phyloP scores from a whole-genome alignment of 2,329 filamentous ascomycete species.

The Talaromyces sp. region DNA sequence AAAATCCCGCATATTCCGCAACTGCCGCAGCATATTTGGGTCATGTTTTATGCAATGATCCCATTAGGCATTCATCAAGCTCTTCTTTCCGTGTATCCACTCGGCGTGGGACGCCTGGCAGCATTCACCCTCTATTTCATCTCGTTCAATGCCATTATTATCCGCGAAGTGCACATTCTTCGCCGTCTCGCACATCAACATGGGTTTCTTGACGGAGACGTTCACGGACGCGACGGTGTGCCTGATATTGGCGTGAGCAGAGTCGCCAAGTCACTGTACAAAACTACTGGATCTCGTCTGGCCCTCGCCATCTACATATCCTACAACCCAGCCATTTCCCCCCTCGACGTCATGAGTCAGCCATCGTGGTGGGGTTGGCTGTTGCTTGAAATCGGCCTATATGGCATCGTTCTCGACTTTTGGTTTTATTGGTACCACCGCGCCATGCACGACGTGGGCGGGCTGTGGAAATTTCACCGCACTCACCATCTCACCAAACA shows the following conservation, averaged over 20 bases:
- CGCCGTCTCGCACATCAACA: constrained; percentile 34
- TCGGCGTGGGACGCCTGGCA: constrained; percentile 23
- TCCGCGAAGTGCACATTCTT: constrained; percentile 36
- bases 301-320: constrained; percentile 32
- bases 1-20: constrained; percentile 38
- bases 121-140: constrained; percentile 35
- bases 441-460: constrained; percentile 37
- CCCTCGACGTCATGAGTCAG: constrained; percentile 25
- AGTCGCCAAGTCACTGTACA: constrained; percentile 29
- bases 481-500: constrained; percentile 46
- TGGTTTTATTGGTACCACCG: constrained; percentile 46
- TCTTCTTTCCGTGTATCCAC: constrained; percentile 25
- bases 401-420: constrained; percentile 42
- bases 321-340: constrained; percentile 25
- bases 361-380: constrained; percentile 17
- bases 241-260: constrained; percentile 37
- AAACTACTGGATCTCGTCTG: constrained; percentile 29
- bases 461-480: constrained; percentile 42
- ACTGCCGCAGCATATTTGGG: constrained; percentile 36
- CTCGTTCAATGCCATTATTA: constrained; percentile 38
- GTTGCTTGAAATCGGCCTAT: constrained; percentile 36
- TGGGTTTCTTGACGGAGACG: constrained; percentile 44
- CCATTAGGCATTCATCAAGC: constrained; percentile 37
- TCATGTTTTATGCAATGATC: constrained; percentile 34
- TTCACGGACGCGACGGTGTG: constrained; percentile 40